Conservation (phyloP, 768 basidiomycete species). For the Suillus ampliporus region DNA sequence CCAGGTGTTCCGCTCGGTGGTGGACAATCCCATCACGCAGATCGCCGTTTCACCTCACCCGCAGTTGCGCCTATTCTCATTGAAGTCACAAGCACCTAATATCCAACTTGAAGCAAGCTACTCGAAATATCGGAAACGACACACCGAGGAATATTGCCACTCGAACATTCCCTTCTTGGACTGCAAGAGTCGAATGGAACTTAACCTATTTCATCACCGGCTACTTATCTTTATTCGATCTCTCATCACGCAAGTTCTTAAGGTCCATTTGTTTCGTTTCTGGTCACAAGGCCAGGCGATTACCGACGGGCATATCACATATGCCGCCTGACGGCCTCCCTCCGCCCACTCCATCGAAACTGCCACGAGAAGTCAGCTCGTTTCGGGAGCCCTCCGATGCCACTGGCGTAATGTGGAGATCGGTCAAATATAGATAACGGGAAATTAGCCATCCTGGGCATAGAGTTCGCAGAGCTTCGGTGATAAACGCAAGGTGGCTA, state of each 20-base stretch:
- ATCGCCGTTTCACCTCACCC: background rate
- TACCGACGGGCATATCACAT: background rate
- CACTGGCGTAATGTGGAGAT: background rate
- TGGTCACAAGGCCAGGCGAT: background rate
- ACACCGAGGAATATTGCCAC: background rate
- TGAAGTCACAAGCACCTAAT: background rate
- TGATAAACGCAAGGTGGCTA: conserved; percentile 1
- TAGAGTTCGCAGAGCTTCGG: background rate
- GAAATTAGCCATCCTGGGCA: background rate
- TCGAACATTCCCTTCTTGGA: background rate
- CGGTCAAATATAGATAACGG: background rate
- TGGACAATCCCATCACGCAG: background rate
- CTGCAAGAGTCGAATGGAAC: background rate
- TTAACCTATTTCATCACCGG: background rate
- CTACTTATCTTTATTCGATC: background rate
- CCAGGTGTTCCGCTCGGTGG: background rate
- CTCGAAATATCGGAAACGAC: background rate
- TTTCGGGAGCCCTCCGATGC: background rate
- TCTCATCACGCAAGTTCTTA: background rate
- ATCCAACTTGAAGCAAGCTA: background rate
- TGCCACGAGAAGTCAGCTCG: background rate
- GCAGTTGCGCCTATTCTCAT: background rate
- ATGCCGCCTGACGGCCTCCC: background rate
- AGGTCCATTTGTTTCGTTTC: background rate
- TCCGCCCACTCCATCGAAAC: background rate